Conservation (phyloP, 208 protist genomes). For the Trypanosoma theileri region DNA sequence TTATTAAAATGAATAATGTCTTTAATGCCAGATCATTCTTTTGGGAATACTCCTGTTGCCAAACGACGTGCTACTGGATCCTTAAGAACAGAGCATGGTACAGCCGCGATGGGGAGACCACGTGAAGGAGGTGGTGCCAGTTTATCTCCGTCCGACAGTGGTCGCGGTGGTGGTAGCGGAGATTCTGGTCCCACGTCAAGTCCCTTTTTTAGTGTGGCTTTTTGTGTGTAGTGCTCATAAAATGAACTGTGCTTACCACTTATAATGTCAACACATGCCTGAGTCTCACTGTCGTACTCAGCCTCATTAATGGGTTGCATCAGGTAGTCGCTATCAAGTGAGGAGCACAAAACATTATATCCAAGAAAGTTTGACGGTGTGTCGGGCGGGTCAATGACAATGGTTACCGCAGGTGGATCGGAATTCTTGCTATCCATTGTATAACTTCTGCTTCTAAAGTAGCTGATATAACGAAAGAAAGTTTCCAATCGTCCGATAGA, state of each 20-base stretch:
- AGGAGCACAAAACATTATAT: constrained; percentile 49
- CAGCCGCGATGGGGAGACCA: constrained; percentile 33
- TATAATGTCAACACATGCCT: constrained; percentile 57
- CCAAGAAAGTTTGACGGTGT: constrained; percentile 48
- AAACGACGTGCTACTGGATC: constrained; percentile 44
- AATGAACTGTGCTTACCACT: constrained; percentile 44
- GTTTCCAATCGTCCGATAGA: background rate
- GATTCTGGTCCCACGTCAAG: constrained; percentile 40
- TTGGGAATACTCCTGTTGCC: constrained; percentile 29
- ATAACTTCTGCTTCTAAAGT: constrained; percentile 22
- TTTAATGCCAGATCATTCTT: no score
- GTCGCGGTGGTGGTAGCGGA: constrained; percentile 28
- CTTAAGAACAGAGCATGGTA: constrained; percentile 28
- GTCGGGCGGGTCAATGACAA: constrained; percentile 39
- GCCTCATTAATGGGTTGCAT: constrained; percentile 78
- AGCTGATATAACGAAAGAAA: background rate
- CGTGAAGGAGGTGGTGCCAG: constrained; percentile 32
- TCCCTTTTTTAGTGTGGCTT: constrained; percentile 49
- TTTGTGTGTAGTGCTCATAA: constrained; percentile 57
- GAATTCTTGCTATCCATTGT: background rate
- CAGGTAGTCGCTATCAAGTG: constrained; percentile 52
- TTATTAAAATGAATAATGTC: no score
- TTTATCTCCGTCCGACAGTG: constrained; percentile 31
- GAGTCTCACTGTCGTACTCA: constrained; percentile 74
- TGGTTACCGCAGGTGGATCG: constrained; percentile 27